A percentile compares a stretch with the other conserved stretches of the same genome.
Evolutionary conservation across 352 stramenopile species (phyloP).

Genomic region (Bremia lactucae): DNA sequence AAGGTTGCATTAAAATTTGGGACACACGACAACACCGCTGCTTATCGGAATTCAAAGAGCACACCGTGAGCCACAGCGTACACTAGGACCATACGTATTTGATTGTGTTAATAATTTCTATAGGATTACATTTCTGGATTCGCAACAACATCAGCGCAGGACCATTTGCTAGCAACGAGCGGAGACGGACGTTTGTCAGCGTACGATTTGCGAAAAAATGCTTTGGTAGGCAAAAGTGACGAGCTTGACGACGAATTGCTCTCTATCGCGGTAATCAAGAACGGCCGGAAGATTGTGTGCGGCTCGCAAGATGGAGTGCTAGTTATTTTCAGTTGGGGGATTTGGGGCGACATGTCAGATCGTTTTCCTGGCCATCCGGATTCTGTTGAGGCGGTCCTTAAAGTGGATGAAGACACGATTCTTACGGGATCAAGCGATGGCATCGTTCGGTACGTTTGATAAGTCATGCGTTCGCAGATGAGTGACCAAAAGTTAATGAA

Average conservation of each 20-base stretch:
- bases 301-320: constrained; percentile 92
- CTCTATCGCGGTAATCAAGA: constrained; percentile 69
- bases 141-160: constrained; percentile 64
- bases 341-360: constrained; percentile 94
- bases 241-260: constrained; percentile 77
- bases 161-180: constrained; percentile 83
- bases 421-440: constrained; percentile 93
- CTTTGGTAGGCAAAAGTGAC: constrained; percentile 68
- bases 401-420: constrained; percentile 95
- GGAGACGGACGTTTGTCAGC: constrained; percentile 87
- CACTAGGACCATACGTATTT: too few species aligned
- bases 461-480: not conserved
- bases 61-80: constrained; percentile 40
- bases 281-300: constrained; percentile 90
- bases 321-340: constrained; percentile 91
- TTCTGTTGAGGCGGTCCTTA: constrained; percentile 91
- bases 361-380: constrained; percentile 91
- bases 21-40: constrained; percentile 76
- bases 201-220: constrained; percentile 87
- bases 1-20: constrained; percentile 82
- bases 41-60: constrained; percentile 86
- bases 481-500: not conserved
- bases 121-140: constrained; percentile 92
- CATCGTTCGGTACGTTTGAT: constrained; percentile 76
- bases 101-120: not conserved